These are phyloP conservation scores for Exophiala calicioides DNA, from an alignment of 2,329 filamentous ascomycete genomes.

Conservation along the genomic window DNA sequence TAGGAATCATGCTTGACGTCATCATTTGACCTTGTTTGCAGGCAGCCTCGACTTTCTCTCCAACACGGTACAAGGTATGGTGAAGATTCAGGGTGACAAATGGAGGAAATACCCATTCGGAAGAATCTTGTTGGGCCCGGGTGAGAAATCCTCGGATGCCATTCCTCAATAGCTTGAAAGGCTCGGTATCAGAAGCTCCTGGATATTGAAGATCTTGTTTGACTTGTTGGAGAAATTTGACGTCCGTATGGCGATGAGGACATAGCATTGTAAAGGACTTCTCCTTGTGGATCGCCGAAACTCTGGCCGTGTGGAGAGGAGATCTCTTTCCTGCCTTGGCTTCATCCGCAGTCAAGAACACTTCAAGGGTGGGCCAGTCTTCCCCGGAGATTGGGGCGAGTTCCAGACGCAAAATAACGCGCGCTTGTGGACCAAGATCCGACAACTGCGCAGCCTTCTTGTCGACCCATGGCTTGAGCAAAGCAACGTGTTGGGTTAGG, in stretches of 20 bases:
- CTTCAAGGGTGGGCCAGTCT: slow-evolving; percentile 16
- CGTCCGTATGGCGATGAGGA: slow-evolving; percentile 13
- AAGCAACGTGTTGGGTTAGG: too few species aligned
- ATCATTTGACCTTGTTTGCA: neutral
- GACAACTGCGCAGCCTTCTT: neutral
- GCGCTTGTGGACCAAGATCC: slow-evolving; percentile 6
- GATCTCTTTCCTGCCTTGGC: slow-evolving; percentile 2
- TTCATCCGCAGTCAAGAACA: slow-evolving; percentile 12
- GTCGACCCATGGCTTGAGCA: neutral
- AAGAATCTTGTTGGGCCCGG: slow-evolving; percentile 4
- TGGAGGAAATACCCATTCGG: slow-evolving; percentile 22
- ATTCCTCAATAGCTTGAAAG: neutral
- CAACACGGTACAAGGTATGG: neutral
- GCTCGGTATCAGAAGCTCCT: neutral
- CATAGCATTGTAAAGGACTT: slow-evolving; percentile 14
- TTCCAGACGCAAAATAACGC: slow-evolving; percentile 16
- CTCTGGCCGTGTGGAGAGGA: slow-evolving; percentile 8
- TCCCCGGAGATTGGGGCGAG: slow-evolving; percentile 6
- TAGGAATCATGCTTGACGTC: neutral
- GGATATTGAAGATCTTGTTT: slow-evolving; percentile 19
- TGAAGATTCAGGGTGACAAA: slow-evolving; percentile 15
- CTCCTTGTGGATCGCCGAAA: slow-evolving; percentile 19
- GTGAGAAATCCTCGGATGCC: slow-evolving; percentile 9
- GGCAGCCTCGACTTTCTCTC: neutral
- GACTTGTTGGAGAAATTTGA: slow-evolving; percentile 12